Evolutionary conservation across 768 basidiomycete genomes (phyloP).

Genomic region (Lyophyllum atratum): DNA sequence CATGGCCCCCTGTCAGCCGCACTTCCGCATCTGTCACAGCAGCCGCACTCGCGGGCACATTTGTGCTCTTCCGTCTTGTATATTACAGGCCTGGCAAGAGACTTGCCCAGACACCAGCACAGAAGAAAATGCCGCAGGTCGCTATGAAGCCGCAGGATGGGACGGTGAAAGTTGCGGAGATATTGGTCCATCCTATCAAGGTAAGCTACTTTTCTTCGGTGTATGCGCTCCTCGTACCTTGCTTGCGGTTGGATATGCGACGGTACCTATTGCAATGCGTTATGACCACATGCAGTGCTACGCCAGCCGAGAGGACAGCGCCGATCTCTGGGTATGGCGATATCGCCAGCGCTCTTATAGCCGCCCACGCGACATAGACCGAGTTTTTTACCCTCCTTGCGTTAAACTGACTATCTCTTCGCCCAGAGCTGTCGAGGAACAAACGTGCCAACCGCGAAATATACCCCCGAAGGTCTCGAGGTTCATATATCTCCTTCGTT

Average conservation of each 20-base stretch:
- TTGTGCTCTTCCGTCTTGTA: conserved; percentile 11
- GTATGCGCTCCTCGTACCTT: neutral
- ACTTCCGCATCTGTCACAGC: neutral
- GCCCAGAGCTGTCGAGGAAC: conserved; percentile 71
- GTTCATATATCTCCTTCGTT: conserved; percentile 33
- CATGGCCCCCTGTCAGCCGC: conserved; percentile 8
- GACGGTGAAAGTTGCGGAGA: conserved; percentile 50
- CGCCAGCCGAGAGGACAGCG: neutral
- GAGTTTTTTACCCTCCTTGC: too few relatives aligned
- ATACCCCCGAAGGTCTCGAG: conserved; percentile 66
- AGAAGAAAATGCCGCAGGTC: neutral
- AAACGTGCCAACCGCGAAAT: conserved; percentile 55
- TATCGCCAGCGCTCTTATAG: too few relatives aligned
- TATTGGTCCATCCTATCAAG: conserved; percentile 72
- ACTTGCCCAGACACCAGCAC: neutral
- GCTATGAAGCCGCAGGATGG: conserved; percentile 23
- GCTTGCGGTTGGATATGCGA: neutral
- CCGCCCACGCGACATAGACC: too few relatives aligned
- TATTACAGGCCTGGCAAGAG: neutral
- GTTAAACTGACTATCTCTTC: neutral
- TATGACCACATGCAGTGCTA: neutral
- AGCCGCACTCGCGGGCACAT: conserved; percentile 2
- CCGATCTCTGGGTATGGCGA: neutral
- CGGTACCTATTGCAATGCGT: too few relatives aligned
- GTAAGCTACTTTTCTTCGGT: conserved; percentile 28